phyloP scores from a whole-genome alignment of 2,329 filamentous ascomycete species.

The Chrysoporthe deuterocubensis region DNA sequence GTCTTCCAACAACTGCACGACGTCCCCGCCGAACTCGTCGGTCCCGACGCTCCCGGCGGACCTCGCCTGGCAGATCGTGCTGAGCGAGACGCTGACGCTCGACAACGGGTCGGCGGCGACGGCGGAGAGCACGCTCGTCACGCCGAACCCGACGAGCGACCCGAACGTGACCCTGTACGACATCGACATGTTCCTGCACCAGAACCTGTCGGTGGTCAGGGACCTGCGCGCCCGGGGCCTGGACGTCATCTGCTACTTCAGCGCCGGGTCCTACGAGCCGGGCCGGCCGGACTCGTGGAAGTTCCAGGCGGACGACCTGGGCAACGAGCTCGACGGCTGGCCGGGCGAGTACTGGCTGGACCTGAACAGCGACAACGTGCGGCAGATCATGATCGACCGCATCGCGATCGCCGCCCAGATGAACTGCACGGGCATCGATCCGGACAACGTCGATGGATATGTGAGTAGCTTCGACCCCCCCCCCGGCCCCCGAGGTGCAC shows the following conservation, averaged over 20 bases:
- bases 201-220: slow-evolving; percentile 46
- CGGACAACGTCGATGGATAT: slow-evolving; percentile 73
- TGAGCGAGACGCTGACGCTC: slow-evolving; percentile 47
- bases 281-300: slow-evolving; percentile 61
- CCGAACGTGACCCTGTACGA: slow-evolving; percentile 63
- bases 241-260: slow-evolving; percentile 77
- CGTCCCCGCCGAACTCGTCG: slow-evolving; percentile 29
- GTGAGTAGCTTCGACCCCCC: slow-evolving; percentile 39
- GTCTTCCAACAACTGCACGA: slow-evolving; percentile 28
- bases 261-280: slow-evolving; percentile 69
- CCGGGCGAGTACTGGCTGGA: slow-evolving; percentile 70
- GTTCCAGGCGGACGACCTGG: slow-evolving; percentile 61
- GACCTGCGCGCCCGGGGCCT: slow-evolving; percentile 54
- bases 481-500: not conserved
- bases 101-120: slow-evolving; percentile 45
- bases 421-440: slow-evolving; percentile 71
- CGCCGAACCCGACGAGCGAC: slow-evolving; percentile 43
- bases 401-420: slow-evolving; percentile 63
- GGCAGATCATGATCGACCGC: slow-evolving; percentile 65
- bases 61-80: slow-evolving; percentile 65
- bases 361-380: slow-evolving; percentile 59
- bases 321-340: slow-evolving; percentile 65
- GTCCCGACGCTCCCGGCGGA: slow-evolving; percentile 40
- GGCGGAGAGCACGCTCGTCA: slow-evolving; percentile 43
- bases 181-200: slow-evolving; percentile 62